Evolutionary conservation across 176 grass and related monocot species (phyloP).

Genomic region (Juncus effusus): DNA sequence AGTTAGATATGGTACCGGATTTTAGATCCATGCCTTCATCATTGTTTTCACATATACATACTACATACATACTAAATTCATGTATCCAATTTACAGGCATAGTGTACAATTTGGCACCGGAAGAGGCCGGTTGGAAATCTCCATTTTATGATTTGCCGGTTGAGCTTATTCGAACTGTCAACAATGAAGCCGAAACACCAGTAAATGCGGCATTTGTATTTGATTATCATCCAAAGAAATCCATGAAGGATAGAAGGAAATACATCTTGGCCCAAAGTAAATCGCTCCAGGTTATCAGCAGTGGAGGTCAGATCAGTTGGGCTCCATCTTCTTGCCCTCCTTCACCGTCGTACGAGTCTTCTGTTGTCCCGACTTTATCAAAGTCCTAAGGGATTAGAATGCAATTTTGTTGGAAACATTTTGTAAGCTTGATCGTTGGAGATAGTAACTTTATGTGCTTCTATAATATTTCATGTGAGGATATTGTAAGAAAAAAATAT

Average conservation of each 20-base stretch:
- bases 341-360: background rate
- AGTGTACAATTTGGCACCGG: constrained; percentile 9
- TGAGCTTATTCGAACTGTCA: constrained; percentile 3
- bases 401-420: too few species aligned
- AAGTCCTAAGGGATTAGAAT: background rate
- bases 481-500: too few species aligned
- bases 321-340: constrained; percentile 10
- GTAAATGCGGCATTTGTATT: constrained; percentile 13
- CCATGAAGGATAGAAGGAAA: background rate
- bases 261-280: background rate
- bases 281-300: background rate
- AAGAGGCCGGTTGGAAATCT: constrained; percentile 14
- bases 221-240: background rate
- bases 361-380: background rate
- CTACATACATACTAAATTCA: too few species aligned
- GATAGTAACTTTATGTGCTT: too few species aligned
- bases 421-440: too few species aligned
- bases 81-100: constrained; percentile 11
- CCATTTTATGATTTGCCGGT: constrained; percentile 21
- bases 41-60: too few species aligned
- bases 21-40: too few species aligned
- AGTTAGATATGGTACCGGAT: too few species aligned
- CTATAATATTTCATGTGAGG: too few species aligned
- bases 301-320: background rate
- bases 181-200: constrained; percentile 2